Conservation (phyloP, 352 stramenopile species). For the Halophytophthora polymorphica region DNA sequence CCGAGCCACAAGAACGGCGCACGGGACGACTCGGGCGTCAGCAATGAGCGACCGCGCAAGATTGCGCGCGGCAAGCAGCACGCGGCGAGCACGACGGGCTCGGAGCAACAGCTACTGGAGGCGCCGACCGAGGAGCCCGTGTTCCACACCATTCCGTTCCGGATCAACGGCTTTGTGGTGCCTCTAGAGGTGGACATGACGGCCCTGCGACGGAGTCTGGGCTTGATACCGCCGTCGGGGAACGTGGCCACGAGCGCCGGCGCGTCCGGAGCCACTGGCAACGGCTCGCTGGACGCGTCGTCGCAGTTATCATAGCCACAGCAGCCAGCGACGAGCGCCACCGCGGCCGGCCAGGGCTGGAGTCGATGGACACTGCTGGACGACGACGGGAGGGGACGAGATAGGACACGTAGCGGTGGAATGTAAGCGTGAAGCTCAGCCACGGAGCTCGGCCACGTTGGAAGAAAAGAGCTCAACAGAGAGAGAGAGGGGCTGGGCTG, state of each 20-base stretch:
- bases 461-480: no score
- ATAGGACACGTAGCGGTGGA: conserved; percentile 17
- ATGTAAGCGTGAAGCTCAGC: conserved; percentile 4
- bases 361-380: no score
- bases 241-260: conserved; percentile 2
- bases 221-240: conserved; percentile 23
- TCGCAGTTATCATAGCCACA: conserved; percentile 31
- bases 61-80: conserved; percentile 26
- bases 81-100: conserved; percentile 4
- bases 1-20: conserved; percentile 26
- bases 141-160: conserved; percentile 64
- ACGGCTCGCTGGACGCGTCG: conserved; percentile 13
- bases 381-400: neutral
- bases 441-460: no score
- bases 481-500: no score
- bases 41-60: conserved; percentile 46
- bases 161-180: conserved; percentile 72
- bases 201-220: conserved; percentile 49
- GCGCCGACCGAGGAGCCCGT: conserved; percentile 32
- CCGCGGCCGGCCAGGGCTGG: neutral
- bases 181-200: conserved; percentile 67
- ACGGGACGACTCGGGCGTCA: conserved; percentile 20
- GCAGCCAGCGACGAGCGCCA: conserved; percentile 3
- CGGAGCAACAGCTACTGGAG: conserved; percentile 25
- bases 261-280: conserved; percentile 1